A percentile compares a stretch with the other conserved stretches of the same genome.
These are phyloP conservation scores for Mycena kentingensis DNA, from an alignment of 768 basidiomycete genomes.

Conservation along the genomic window DNA sequence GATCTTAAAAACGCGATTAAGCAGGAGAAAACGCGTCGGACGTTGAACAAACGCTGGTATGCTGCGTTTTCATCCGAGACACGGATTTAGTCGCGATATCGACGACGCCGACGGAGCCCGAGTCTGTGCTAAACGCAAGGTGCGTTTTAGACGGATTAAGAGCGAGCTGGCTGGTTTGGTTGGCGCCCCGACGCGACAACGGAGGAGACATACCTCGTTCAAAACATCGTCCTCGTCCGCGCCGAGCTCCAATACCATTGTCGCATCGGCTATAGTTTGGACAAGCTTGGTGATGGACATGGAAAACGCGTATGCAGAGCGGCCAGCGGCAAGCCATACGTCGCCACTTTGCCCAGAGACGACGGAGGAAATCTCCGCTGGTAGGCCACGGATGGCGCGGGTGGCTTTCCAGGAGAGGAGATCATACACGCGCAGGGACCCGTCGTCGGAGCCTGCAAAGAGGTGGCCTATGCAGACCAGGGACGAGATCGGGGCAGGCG, in stretches of 20 bases:
- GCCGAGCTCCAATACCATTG: constrained; percentile 46
- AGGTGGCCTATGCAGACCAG: constrained; percentile 51
- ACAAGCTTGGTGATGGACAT: constrained; percentile 56
- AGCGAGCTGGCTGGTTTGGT: constrained; percentile 58
- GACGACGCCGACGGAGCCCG: constrained; percentile 66
- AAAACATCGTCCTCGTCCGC: constrained; percentile 57
- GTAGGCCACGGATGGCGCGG: constrained; percentile 62
- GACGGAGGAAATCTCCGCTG: constrained; percentile 64
- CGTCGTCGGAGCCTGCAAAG: constrained; percentile 71
- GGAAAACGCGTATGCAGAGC: constrained; percentile 48
- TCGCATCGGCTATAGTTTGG: constrained; percentile 51
- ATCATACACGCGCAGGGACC: constrained; percentile 66
- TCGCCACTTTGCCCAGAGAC: constrained; percentile 45
- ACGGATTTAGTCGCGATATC: constrained; percentile 54
- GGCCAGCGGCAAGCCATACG: constrained; percentile 70
- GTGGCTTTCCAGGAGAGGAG: constrained; percentile 59
- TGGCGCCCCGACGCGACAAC: constrained; percentile 19
- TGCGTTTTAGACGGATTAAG: constrained; percentile 55
- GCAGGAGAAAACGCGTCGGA: not conserved
- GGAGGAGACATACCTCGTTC: constrained; percentile 59
- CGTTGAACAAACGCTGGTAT: constrained; percentile 54
- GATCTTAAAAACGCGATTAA: constrained; percentile 47
- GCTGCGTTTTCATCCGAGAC: constrained; percentile 60
- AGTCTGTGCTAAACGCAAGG: constrained; percentile 72
- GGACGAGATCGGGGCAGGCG: constrained; percentile 55